Base-by-base conservation (phyloP, 108 stramenopile species). In the Cyclotella distinguenda region DNA sequence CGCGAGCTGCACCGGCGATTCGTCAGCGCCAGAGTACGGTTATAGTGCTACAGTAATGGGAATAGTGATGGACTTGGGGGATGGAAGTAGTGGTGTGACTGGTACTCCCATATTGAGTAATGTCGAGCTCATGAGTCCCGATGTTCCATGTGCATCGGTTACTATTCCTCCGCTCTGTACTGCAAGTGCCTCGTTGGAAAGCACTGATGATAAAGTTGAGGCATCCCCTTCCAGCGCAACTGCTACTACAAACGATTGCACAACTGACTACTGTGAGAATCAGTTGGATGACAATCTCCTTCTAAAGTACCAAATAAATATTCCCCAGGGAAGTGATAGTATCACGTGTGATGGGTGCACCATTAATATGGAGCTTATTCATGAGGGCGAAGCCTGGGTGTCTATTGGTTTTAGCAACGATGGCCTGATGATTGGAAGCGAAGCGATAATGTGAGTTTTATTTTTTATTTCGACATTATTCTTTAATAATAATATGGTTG, bases 41-140 rank as follows among this genome's bases (percentile, higher is more conserved):
- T 70, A 32, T n/a, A n/a, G 23, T 19, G 68, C 68, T 0, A 70
- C 68, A 0, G 68, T 70, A 6, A 60, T 42, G 23, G 68, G 68
- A 1, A 60, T 38, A 18, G 60, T 70, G 12, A 28, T 25, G 8
- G 58, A 36, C 7, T 21, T 70, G 2, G 68, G 68, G 12, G 68
- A 70, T 42, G 68, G 68, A n/a, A n/a, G 45, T 10, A 45, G 61
- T 18, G 59, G 60, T 10, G 48, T 70, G 2, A 70, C 28, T 40
- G 60, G 68, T 8, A 49, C 59, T 23, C 61, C 68, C 0, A 47
- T 63, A n/a, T 50, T 70, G 47, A 18, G 4, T 0, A 43, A 62
- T 27, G 25, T 60, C n/a, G 59, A 70, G 27, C 15, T 73, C 19
- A 3, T 74, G 21, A 52, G 50, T 13, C 12, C 50, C 27, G 50